A percentile compares a stretch with the other conserved stretches of the same genome.
Conservation (phyloP, 1,284 basidiomycete species). For the Ceratobasidium sp. region DNA sequence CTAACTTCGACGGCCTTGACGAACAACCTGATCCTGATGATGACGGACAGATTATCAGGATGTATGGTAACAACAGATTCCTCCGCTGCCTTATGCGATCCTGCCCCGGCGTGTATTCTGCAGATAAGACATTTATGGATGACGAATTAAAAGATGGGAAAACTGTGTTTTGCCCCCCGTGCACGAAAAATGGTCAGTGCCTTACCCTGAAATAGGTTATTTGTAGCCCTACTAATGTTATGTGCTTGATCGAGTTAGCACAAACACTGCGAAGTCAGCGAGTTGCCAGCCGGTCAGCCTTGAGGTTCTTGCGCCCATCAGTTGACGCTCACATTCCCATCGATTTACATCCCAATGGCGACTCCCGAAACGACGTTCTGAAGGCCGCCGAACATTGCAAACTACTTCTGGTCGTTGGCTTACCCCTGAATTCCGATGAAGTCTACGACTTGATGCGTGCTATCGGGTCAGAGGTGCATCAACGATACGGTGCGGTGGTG, state of each 20-base stretch:
- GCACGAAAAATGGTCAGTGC: too few relatives aligned
- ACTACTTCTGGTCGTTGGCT: background rate
- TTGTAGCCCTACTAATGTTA: too few relatives aligned
- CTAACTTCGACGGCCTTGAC: constrained; percentile 7
- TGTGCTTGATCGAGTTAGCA: too few relatives aligned
- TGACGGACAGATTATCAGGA: background rate
- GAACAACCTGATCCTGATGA: background rate
- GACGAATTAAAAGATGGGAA: background rate
- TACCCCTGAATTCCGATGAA: background rate
- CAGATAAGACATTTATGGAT: background rate
- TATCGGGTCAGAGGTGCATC: background rate
- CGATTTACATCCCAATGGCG: background rate
- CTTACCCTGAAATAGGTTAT: too few relatives aligned
- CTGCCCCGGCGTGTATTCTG: background rate
- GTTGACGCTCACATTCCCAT: background rate
- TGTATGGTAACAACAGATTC: background rate
- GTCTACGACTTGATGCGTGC: background rate
- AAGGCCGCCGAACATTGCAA: background rate
- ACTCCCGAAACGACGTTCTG: background rate
- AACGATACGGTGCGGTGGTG: constrained; percentile 1
- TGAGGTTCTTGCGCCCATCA: too few relatives aligned
- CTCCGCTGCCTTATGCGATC: background rate
- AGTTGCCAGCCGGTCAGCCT: too few relatives aligned
- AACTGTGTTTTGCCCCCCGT: too few relatives aligned
- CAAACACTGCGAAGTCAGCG: too few relatives aligned